phyloP scores from a whole-genome alignment of 1,284 basidiomycete genomes.

The Sphagnurus paluster region DNA sequence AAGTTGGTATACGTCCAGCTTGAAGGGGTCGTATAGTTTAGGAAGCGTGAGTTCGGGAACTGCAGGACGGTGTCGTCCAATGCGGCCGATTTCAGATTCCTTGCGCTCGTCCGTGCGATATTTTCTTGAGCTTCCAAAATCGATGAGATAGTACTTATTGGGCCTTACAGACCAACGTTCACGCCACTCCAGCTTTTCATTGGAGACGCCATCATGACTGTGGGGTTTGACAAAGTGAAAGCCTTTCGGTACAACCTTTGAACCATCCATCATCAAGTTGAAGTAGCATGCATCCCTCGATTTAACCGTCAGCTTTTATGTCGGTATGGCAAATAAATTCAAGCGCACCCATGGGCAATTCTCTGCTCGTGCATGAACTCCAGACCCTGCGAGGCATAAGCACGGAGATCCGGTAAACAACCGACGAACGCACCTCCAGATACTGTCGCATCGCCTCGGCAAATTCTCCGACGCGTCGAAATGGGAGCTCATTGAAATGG shows the following conservation, averaged over 20 bases:
- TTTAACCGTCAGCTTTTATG: not conserved
- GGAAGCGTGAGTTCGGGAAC: slow-evolving; percentile 18
- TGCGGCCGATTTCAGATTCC: not conserved
- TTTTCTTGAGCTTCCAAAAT: slow-evolving; percentile 19
- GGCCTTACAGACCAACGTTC: slow-evolving; percentile 20
- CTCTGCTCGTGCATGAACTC: slow-evolving; percentile 23
- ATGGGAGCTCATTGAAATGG: slow-evolving; percentile 13
- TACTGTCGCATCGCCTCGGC: slow-evolving; percentile 21
- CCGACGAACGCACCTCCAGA: slow-evolving; percentile 11
- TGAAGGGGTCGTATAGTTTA: slow-evolving; percentile 23
- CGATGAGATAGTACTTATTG: slow-evolving; percentile 22
- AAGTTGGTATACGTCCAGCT: slow-evolving; percentile 24
- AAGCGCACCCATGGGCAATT: slow-evolving; percentile 18
- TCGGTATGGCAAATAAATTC: not conserved
- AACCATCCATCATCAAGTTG: slow-evolving; percentile 23
- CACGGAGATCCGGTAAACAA: not conserved
- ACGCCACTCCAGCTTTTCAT: slow-evolving; percentile 16
- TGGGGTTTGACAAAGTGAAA: slow-evolving; percentile 14
- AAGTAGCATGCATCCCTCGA: slow-evolving; percentile 20
- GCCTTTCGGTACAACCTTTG: slow-evolving; percentile 20
- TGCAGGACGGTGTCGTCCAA: not conserved
- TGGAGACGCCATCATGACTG: slow-evolving; percentile 13
- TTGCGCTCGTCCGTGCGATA: slow-evolving; percentile 1
- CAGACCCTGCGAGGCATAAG: slow-evolving; percentile 14
- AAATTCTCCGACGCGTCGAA: slow-evolving; percentile 20